These are phyloP conservation scores for Daphne laureola DNA, from an alignment of 441 rosid genomes.

Conservation along the genomic window DNA sequence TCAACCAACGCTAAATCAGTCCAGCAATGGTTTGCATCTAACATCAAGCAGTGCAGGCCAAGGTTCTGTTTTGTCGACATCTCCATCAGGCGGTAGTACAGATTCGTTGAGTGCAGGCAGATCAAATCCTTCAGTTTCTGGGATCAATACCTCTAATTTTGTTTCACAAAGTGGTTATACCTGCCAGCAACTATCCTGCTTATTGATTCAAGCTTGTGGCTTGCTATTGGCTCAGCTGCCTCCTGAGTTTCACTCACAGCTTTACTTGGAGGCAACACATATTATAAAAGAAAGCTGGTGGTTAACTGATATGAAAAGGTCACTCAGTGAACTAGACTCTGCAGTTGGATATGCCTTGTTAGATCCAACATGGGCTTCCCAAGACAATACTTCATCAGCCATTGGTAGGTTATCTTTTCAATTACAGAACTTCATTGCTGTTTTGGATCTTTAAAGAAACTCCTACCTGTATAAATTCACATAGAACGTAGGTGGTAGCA, in stretches of 20 bases:
- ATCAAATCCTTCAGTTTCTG: slow-evolving; percentile 65
- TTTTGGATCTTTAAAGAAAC: too few relatives aligned
- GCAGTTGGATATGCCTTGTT: slow-evolving; percentile 92
- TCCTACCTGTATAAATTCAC: too few relatives aligned
- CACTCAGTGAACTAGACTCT: slow-evolving; percentile 69
- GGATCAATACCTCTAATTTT: slow-evolving; percentile 78
- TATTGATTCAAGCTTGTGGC: slow-evolving; percentile 94
- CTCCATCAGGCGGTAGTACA: slow-evolving; percentile 96
- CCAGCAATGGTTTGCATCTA: slow-evolving; percentile 79
- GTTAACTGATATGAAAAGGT: slow-evolving; percentile 80
- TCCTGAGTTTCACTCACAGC: slow-evolving; percentile 71
- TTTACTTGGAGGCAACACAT: slow-evolving; percentile 77
- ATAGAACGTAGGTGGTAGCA: too few relatives aligned
- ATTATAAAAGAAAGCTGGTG: slow-evolving; percentile 88
- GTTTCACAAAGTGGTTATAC: slow-evolving; percentile 92
- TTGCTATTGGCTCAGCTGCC: slow-evolving; percentile 94
- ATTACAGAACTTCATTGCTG: too few relatives aligned
- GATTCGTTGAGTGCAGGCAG: slow-evolving; percentile 88
- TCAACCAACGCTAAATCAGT: slow-evolving; percentile 88
- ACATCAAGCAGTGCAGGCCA: slow-evolving; percentile 60
- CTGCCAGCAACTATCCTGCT: slow-evolving; percentile 91
- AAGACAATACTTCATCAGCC: slow-evolving; percentile 94
- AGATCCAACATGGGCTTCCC: slow-evolving; percentile 99
- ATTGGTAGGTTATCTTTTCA: slow-evolving; percentile 48
- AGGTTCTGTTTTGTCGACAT: slow-evolving; percentile 78